These are phyloP conservation scores for Curvularia sp. DNA, from an alignment of 2,329 filamentous ascomycete genomes.

Conservation along the genomic window DNA sequence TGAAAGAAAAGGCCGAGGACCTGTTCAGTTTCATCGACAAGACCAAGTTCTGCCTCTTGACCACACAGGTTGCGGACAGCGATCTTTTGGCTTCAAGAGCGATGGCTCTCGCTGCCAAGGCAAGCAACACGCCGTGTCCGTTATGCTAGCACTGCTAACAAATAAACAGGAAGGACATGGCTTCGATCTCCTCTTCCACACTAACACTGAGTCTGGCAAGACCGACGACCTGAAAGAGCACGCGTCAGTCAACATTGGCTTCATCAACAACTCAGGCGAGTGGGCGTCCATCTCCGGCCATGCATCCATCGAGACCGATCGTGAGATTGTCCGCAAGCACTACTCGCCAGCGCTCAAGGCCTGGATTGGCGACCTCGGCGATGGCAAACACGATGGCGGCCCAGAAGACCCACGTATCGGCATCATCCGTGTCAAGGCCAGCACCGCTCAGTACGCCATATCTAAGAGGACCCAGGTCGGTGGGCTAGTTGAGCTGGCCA, in stretches of 20 bases:
- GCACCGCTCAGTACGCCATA: slow-evolving; percentile 75
- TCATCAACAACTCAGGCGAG: slow-evolving; percentile 76
- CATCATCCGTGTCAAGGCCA: slow-evolving; percentile 77
- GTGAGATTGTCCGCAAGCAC: slow-evolving; percentile 68
- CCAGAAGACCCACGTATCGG: slow-evolving; percentile 82
- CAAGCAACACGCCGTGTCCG: slow-evolving; percentile 50
- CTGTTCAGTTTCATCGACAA: slow-evolving; percentile 73
- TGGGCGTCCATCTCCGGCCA: slow-evolving; percentile 87
- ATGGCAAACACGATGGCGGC: slow-evolving; percentile 82
- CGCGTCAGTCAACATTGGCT: slow-evolving; percentile 79
- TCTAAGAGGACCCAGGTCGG: slow-evolving; percentile 68
- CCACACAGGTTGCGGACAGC: slow-evolving; percentile 71
- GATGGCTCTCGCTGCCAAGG: slow-evolving; percentile 84
- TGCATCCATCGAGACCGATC: slow-evolving; percentile 73
- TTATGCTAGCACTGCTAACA: slow-evolving; percentile 6
- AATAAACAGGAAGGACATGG: slow-evolving; percentile 72
- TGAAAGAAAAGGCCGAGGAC: slow-evolving; percentile 79
- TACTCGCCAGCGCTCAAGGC: slow-evolving; percentile 78
- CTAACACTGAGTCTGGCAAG: slow-evolving; percentile 89
- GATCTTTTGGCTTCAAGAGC: slow-evolving; percentile 78
- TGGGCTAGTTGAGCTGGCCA: slow-evolving; percentile 73
- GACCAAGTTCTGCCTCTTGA: slow-evolving; percentile 89
- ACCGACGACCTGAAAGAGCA: slow-evolving; percentile 78
- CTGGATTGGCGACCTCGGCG: slow-evolving; percentile 82
- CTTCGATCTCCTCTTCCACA: slow-evolving; percentile 86